Base-by-base conservation (phyloP, 306 rosid genomes). In the Corylus americana region DNA sequence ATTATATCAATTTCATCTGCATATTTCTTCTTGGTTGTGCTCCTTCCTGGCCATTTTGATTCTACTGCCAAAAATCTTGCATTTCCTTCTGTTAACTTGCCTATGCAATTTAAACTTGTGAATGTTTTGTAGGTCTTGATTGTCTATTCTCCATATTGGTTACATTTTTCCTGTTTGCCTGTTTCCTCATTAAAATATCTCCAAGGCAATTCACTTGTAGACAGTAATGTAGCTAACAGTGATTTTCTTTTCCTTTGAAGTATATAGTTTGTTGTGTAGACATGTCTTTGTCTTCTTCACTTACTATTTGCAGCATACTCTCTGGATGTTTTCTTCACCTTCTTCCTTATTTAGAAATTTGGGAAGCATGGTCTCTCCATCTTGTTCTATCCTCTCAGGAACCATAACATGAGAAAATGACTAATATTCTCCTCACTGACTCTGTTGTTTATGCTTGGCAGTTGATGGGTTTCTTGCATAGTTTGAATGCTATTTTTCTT, bases 391-490 rank as follows among this genome's bases (percentile, higher is more conserved):
- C 11, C 66, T 25, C 35, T 8, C 66, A 10, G 66, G 66, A 59
- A 25, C 3, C 37, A 3, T 10, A 11, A 59, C 66, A 9, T 25
- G 35, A 25, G 31, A 10, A 10, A 9, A 42, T 67, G 27, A 1
- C 11, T 35, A 35, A 42, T 67, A 42, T 67, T 42, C 72, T 67
- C 49, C 72, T 42, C 51, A 67, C 72, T 5, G 17, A 37, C 18
- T 67, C 4, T 42, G 50, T 37, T 67, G 18, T 42, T 18, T 78
- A 37, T 76, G 64, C 50, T 83, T 71, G 77, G 81, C 96, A 94
- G 97, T 81, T 94, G 85, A 88, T 87, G 87, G 90, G 87, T 27
- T 85, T 86, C 83, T 89, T 94, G 89, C 97, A 94, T 82, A 87
- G 75, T 55, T 55, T 92, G 84, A 90, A 94, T 74, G 87, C 88